A percentile compares a stretch with the other conserved stretches of the same genome.
phyloP scores from a whole-genome alignment of 2,329 filamentous ascomycete genomes.

The Penicillium brevicompactum region DNA sequence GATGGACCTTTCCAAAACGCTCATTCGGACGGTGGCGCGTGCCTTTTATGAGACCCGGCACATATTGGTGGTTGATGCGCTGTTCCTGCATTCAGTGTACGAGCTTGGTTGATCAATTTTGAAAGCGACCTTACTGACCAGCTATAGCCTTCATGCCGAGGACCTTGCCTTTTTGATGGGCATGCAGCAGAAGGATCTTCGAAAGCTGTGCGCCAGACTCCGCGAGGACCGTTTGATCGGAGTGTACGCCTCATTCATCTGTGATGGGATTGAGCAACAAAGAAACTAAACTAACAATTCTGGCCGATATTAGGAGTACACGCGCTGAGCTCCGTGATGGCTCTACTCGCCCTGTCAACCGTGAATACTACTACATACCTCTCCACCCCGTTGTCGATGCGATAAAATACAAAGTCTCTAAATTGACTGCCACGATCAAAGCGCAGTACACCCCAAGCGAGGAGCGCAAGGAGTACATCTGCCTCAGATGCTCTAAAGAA shows the following conservation, averaged over 20 bases:
- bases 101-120: slow-evolving; percentile 31
- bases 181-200: slow-evolving; percentile 88
- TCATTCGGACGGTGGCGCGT: slow-evolving; percentile 83
- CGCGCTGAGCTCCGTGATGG: slow-evolving; percentile 78
- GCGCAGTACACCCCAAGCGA: slow-evolving; percentile 75
- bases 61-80: slow-evolving; percentile 78
- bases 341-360: slow-evolving; percentile 76
- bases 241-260: slow-evolving; percentile 58
- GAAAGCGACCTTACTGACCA: slow-evolving; percentile 16
- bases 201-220: slow-evolving; percentile 83
- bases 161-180: slow-evolving; percentile 85
- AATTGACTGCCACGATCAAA: slow-evolving; percentile 85
- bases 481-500: slow-evolving; percentile 76
- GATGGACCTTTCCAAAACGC: slow-evolving; percentile 71
- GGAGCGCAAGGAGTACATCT: slow-evolving; percentile 92
- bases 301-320: slow-evolving; percentile 57
- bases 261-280: not conserved
- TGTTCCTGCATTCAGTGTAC: slow-evolving; percentile 72
- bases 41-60: slow-evolving; percentile 86
- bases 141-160: slow-evolving; percentile 72
- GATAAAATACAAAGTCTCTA: slow-evolving; percentile 91
- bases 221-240: slow-evolving; percentile 83
- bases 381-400: slow-evolving; percentile 92
- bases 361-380: slow-evolving; percentile 97
- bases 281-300: slow-evolving; percentile 17